Evolutionary conservation across 305 asterid genomes (phyloP).

Genomic region (Fraxinus xanthoxyloides): DNA sequence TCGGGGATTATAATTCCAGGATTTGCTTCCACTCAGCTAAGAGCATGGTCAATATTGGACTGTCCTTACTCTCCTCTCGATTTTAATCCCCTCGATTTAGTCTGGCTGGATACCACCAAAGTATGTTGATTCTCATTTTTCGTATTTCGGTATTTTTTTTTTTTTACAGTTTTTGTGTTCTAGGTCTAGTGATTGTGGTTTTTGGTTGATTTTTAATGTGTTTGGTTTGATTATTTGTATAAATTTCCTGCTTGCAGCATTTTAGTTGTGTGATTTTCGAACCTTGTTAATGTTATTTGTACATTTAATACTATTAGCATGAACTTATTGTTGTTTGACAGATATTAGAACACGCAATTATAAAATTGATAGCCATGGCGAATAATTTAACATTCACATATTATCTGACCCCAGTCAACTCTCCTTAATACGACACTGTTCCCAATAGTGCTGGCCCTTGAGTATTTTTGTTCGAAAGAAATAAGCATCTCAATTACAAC

Average conservation of each 20-base stretch:
- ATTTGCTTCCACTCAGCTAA: slow-evolving; percentile 88
- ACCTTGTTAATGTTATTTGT: background rate
- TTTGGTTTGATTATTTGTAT: background rate
- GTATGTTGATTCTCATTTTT: slow-evolving; percentile 27
- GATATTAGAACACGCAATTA: background rate
- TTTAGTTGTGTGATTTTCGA: background rate
- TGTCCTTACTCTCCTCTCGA: slow-evolving; percentile 97
- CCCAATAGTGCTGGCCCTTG: background rate
- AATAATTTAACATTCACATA: background rate
- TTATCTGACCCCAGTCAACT: background rate
- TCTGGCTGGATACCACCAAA: slow-evolving; percentile 95
- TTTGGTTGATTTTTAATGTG: background rate
- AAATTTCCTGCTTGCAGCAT: background rate
- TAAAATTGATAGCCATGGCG: background rate
- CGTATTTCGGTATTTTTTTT: background rate
- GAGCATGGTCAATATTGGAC: slow-evolving; percentile 97
- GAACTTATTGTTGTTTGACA: background rate
- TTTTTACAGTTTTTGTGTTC: background rate
- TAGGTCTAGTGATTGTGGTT: background rate
- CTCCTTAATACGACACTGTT: background rate
- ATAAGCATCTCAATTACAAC: background rate
- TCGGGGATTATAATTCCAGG: slow-evolving; percentile 96
- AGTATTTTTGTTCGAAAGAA: background rate
- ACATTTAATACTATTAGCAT: background rate
- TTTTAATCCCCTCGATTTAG: slow-evolving; percentile 95